A percentile compares a stretch with the other conserved stretches of the same genome.
Conservation (phyloP, 805 yeast genomes). For the Isabelozyma gotoi region DNA sequence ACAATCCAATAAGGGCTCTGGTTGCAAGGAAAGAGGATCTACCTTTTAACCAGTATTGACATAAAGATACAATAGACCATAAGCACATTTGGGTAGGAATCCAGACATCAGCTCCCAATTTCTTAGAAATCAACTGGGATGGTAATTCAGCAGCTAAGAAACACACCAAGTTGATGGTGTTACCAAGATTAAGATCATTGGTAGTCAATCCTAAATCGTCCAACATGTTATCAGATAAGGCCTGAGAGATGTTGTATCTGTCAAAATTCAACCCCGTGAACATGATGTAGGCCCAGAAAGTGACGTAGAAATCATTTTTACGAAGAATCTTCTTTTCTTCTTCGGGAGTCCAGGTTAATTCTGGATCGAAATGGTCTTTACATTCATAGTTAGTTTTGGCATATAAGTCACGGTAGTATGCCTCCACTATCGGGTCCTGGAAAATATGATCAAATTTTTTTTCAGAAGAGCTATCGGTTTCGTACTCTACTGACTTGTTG, state of each 20-base stretch:
- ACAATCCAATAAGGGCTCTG: slow-evolving; percentile 25
- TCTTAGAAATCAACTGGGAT: slow-evolving; percentile 60
- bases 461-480: slow-evolving; percentile 1
- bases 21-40: slow-evolving; percentile 22
- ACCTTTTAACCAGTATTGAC: slow-evolving; percentile 21
- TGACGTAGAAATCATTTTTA: slow-evolving; percentile 19
- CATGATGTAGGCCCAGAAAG: slow-evolving; percentile 20
- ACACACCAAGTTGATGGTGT: slow-evolving; percentile 39
- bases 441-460: slow-evolving; percentile 21
- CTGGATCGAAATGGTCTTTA: slow-evolving; percentile 32
- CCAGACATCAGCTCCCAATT: slow-evolving; percentile 61
- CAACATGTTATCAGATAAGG: slow-evolving; percentile 21
- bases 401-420: slow-evolving; percentile 26
- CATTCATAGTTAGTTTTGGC: slow-evolving; percentile 34
- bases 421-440: slow-evolving; percentile 31
- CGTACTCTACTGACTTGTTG: slow-evolving; percentile 1
- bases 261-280: slow-evolving; percentile 22
- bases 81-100: slow-evolving; percentile 42
- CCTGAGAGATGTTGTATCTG: slow-evolving; percentile 22
- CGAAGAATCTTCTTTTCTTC: slow-evolving; percentile 26
- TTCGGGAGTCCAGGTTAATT: slow-evolving; percentile 29
- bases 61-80: slow-evolving; percentile 27
- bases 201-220: slow-evolving; percentile 34
- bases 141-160: slow-evolving; percentile 50
- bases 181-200: slow-evolving; percentile 40